Percentiles rank a stretch among this genome's conserved stretches.
Evolutionary conservation across 345 rosid genomes (phyloP).

Genomic region (Balakata baccata): DNA sequence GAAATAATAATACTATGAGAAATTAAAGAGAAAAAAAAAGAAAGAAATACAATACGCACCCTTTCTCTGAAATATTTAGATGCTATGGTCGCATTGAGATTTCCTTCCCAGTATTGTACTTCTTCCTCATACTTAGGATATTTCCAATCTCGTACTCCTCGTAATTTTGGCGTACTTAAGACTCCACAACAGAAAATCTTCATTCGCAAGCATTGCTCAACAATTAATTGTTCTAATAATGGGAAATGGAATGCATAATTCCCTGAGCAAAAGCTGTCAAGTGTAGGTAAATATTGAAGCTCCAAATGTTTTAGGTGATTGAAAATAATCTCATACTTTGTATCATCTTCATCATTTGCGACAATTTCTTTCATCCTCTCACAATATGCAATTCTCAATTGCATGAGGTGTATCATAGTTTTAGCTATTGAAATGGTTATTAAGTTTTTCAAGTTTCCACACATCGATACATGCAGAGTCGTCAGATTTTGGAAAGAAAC

Average conservation of each 20-base stretch:
- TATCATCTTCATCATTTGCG: not conserved
- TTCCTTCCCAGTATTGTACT: too few species aligned
- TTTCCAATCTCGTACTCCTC: too few species aligned
- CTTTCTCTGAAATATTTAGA: too few species aligned
- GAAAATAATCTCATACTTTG: constrained; percentile 9
- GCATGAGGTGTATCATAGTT: constrained; percentile 12
- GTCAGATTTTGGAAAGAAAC: constrained; percentile 13
- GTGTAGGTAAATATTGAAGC: not conserved
- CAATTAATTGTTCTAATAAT: not conserved
- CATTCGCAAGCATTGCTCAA: not conserved
- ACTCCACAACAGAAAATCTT: too few species aligned
- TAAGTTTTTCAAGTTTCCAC: constrained; percentile 7
- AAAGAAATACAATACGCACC: too few species aligned
- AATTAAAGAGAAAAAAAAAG: too few species aligned
- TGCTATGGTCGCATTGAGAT: too few species aligned
- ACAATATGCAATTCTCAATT: constrained; percentile 13
- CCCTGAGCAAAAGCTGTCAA: not conserved
- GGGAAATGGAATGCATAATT: not conserved
- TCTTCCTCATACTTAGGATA: too few species aligned
- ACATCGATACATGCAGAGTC: not conserved
- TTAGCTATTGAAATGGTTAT: constrained; percentile 7
- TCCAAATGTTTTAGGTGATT: not conserved
- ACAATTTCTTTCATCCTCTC: too few species aligned
- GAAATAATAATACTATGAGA: too few species aligned
- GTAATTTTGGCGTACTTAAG: too few species aligned